Base-by-base conservation (phyloP, 345 rosid genomes). In the Acer saccharum region DNA sequence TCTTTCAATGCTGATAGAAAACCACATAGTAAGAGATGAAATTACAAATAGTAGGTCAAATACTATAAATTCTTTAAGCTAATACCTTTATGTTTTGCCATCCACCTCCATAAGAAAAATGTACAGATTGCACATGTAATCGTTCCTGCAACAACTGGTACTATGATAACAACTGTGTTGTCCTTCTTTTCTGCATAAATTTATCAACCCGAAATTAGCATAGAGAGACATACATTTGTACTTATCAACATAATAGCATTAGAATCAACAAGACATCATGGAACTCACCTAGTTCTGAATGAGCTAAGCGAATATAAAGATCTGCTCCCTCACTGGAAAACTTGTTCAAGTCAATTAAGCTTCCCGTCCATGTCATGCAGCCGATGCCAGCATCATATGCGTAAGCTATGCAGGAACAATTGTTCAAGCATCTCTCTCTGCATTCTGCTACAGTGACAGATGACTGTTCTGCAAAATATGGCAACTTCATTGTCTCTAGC, bases 391-490 rank as follows among this genome's bases (percentile, higher is more conserved):
- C 23, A 21, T 81, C 77, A 82, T 72, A 89, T 46, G 91, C 83
- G 67, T 89, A 87, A 55, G 92, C 92, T 0, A 82, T 65, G 29
- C 92, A 91, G 18, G 90, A 86, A 77, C 93, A 87, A 70, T 87
- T 88, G n/a, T 11, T 66, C 60, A 80, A 69, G 84, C 95, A 89
- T 13, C 21, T 8, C 2, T 68, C 41, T 65, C 67, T 76, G 77
- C 93, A 91, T 10, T 61, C 17, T 21, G 69, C 76, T 58, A 82
- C 82, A 1, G 14, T 17, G 35, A 39, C 41, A 16, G 32, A 5
- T 7, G 71, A 72, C 77, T 70, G n/a, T 50, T 78, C 79, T 1
- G 83, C 83, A 57, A 66, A 73, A 71, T 81, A 82, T 7, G 93
- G 94, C 39, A 89, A 77, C 75, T 84, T 83, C 83, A 89, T 77